Conservation (phyloP, 2,329 filamentous ascomycete species). For the Penicillium sp. region DNA sequence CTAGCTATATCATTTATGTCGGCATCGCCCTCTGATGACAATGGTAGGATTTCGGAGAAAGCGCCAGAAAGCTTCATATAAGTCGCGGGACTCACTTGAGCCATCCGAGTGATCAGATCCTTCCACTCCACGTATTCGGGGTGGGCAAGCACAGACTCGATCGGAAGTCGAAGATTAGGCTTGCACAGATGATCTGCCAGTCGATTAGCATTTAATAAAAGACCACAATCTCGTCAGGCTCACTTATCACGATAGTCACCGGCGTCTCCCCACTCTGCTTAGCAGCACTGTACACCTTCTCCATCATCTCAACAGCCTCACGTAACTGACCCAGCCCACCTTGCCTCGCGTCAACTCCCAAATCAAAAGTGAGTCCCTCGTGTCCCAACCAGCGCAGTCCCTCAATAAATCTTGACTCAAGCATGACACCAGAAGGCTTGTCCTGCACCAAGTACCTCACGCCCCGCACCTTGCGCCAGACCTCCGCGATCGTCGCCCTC, state of each 20-base stretch:
- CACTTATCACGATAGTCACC: conserved; percentile 71
- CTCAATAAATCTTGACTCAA: conserved; percentile 67
- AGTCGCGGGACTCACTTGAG: conserved; percentile 62
- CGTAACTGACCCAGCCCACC: conserved; percentile 75
- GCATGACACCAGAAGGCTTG: conserved; percentile 68
- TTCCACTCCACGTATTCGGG: conserved; percentile 71
- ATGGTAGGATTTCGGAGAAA: conserved; percentile 75
- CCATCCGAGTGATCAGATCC: conserved; percentile 68
- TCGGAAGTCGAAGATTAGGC: conserved; percentile 69
- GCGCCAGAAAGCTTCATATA: conserved; percentile 92
- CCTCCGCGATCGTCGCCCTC: conserved; percentile 58
- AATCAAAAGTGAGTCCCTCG: conserved; percentile 73
- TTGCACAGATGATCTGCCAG: conserved; percentile 83
- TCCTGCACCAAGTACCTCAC: conserved; percentile 85
- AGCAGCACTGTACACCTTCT: conserved; percentile 66
- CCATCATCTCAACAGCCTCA: conserved; percentile 72
- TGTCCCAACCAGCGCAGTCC: conserved; percentile 67
- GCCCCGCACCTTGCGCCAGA: conserved; percentile 72
- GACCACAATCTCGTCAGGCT: conserved; percentile 10
- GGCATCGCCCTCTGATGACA: conserved; percentile 22
- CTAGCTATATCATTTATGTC: conserved; percentile 51
- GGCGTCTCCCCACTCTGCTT: conserved; percentile 46
- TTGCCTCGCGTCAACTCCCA: conserved; percentile 80
- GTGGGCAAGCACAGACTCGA: conserved; percentile 44
- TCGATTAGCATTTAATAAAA: conserved; percentile 11